Percentiles rank a stretch among this genome's conserved stretches.
Evolutionary conservation across 306 rosid species (phyloP).

Genomic region (Sesbania bispinosa): DNA sequence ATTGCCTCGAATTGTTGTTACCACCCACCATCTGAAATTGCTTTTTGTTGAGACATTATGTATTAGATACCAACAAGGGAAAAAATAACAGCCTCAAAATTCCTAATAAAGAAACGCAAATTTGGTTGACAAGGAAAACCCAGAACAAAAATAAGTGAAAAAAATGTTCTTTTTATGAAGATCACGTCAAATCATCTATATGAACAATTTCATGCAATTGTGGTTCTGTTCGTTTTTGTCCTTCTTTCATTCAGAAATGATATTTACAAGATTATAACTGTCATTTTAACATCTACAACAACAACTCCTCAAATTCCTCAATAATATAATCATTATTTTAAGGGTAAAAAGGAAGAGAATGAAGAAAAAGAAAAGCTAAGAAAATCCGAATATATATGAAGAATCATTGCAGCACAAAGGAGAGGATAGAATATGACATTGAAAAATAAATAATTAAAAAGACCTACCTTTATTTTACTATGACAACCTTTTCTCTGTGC

Average conservation of each 20-base stretch:
- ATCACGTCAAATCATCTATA: slow-evolving; percentile 34
- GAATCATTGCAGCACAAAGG: neutral
- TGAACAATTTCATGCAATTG: neutral
- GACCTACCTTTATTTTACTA: slow-evolving; percentile 40
- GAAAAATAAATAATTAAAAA: neutral
- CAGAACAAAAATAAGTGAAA: neutral
- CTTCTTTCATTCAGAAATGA: neutral
- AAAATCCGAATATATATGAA: slow-evolving; percentile 14
- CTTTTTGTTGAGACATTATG: slow-evolving; percentile 75
- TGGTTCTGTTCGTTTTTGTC: neutral
- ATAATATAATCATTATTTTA: no score
- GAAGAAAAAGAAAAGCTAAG: neutral
- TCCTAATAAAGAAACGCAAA: neutral
- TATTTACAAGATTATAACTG: slow-evolving; percentile 21
- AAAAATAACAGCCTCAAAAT: slow-evolving; percentile 11
- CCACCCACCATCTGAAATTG: slow-evolving; percentile 63
- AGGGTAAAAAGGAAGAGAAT: slow-evolving; percentile 26
- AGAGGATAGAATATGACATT: neutral
- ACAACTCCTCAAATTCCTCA: slow-evolving; percentile 59
- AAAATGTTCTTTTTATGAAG: slow-evolving; percentile 10
- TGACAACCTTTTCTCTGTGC: slow-evolving; percentile 37
- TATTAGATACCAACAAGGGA: neutral
- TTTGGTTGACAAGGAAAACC: neutral
- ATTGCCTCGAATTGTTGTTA: slow-evolving; percentile 44
- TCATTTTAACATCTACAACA: slow-evolving; percentile 34